phyloP scores from a whole-genome alignment of 495 filamentous ascomycete species.

The Talaromyces adpressus region DNA sequence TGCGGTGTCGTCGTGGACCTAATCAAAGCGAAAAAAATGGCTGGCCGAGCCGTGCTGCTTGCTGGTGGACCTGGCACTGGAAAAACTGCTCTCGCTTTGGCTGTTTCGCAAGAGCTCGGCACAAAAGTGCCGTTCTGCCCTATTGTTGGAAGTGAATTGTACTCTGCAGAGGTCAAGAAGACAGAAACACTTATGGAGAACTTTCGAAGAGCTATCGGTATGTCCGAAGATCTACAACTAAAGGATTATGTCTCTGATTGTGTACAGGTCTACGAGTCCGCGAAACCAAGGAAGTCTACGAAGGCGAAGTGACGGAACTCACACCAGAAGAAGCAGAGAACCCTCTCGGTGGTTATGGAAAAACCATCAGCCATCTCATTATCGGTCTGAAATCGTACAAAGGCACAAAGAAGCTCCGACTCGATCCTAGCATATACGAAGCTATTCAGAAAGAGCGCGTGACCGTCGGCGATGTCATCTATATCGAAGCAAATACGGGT shows the following conservation, averaged over 20 bases:
- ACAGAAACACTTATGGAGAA: conserved; percentile 98
- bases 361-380: conserved; percentile 85
- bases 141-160: conserved; percentile 94
- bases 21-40: conserved; percentile 93
- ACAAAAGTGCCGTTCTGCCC: conserved; percentile 97
- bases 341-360: conserved; percentile 89
- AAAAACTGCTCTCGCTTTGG: conserved; percentile 92
- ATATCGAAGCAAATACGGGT: conserved; percentile 97
- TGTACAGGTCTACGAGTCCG: conserved; percentile 70
- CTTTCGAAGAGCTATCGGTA: conserved; percentile 90
- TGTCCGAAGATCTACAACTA: conserved; percentile 9
- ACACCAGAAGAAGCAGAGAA: conserved; percentile 98
- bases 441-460: conserved; percentile 97
- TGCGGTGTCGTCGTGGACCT: conserved; percentile 93
- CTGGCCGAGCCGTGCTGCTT: conserved; percentile 84
- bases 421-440: conserved; percentile 98
- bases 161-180: conserved; percentile 97
- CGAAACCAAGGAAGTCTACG: conserved; percentile 97
- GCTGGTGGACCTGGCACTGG: conserved; percentile 91
- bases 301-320: conserved; percentile 92
- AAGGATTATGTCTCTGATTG: conserved; percentile 13
- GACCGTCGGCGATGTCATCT: conserved; percentile 92
- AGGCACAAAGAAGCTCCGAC: conserved; percentile 91
- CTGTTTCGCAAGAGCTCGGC: conserved; percentile 90
- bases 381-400: conserved; percentile 85